These are phyloP conservation scores for Malbranchea zuffiana DNA, from an alignment of 2,329 filamentous ascomycete species.

Conservation along the genomic window DNA sequence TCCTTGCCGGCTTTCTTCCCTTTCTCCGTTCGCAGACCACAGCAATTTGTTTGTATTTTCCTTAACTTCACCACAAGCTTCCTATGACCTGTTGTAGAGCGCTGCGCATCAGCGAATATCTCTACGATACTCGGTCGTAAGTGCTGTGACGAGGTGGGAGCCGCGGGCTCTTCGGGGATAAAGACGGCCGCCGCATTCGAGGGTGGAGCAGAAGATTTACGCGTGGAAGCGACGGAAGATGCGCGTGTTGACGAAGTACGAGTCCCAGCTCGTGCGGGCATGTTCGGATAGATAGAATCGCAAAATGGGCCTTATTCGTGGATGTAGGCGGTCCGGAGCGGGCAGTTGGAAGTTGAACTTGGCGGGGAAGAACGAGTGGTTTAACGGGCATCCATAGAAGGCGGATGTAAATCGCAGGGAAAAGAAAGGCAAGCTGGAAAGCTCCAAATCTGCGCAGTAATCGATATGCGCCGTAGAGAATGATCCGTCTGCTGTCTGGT, in stretches of 20 bases:
- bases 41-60: conserved; percentile 81
- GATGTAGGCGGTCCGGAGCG: no score
- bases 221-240: conserved; percentile 26
- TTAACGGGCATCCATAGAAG: no score
- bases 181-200: conserved; percentile 49
- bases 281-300: conserved; percentile 15
- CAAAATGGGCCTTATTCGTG: not conserved
- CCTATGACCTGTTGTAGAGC: conserved; percentile 77
- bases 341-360: no score
- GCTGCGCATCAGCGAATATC: conserved; percentile 72
- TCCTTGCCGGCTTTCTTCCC: conserved; percentile 20
- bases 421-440: no score
- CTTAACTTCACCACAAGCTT: conserved; percentile 80
- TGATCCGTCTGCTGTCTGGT: no score
- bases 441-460: no score
- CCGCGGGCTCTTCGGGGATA: conserved; percentile 53
- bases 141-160: conserved; percentile 35
- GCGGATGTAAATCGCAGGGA: no score
- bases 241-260: conserved; percentile 24
- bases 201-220: conserved; percentile 49
- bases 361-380: no score
- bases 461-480: no score
- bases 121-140: conserved; percentile 63
- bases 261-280: conserved; percentile 32
- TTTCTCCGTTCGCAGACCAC: conserved; percentile 41